A percentile compares a stretch with the other conserved stretches of the same genome.
Conservation (phyloP, 78 protist species). For the Andalucia godoyi region DNA sequence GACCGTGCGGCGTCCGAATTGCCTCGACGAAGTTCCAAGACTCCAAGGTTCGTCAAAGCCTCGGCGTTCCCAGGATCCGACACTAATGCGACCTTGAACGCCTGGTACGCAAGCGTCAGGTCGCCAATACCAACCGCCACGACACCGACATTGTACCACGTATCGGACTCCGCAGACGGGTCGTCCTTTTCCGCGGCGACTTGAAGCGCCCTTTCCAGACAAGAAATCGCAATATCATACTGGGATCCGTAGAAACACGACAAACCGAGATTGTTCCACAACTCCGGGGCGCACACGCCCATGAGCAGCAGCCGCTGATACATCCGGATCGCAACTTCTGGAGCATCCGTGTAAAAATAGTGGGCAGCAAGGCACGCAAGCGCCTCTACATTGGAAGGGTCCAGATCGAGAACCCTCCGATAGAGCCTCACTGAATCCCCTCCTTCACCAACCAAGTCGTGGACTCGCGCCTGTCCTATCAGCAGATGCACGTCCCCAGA, state of each 20-base stretch:
- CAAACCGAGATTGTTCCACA: conserved; percentile 68
- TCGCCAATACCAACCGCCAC: conserved; percentile 73
- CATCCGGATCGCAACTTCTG: conserved; percentile 47
- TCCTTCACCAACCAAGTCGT: conserved; percentile 26
- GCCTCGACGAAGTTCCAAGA: conserved; percentile 40
- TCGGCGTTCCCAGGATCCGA: conserved; percentile 34
- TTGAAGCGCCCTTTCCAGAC: conserved; percentile 53
- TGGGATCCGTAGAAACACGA: conserved; percentile 53
- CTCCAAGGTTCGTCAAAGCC: conserved; percentile 37
- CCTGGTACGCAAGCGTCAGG: conserved; percentile 57
- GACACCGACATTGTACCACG: conserved; percentile 70
- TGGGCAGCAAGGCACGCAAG: conserved; percentile 56
- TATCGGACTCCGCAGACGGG: conserved; percentile 36
- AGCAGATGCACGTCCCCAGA: conserved; percentile 26
- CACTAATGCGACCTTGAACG: conserved; percentile 33
- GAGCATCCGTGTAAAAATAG: conserved; percentile 60
- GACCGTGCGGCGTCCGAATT: conserved; percentile 33
- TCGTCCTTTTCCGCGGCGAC: conserved; percentile 41
- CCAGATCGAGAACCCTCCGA: conserved; percentile 9
- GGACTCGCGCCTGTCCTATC: conserved; percentile 34
- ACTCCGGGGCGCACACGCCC: conserved; percentile 41
- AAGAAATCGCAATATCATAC: conserved; percentile 57
- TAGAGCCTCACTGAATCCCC: conserved; percentile 1
- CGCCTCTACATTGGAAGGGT: conserved; percentile 52
- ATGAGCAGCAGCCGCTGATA: conserved; percentile 52